A percentile compares a stretch with the other conserved stretches of the same genome.
phyloP scores from a whole-genome alignment of 352 stramenopile species.

The Globisporangium cederbergense region DNA sequence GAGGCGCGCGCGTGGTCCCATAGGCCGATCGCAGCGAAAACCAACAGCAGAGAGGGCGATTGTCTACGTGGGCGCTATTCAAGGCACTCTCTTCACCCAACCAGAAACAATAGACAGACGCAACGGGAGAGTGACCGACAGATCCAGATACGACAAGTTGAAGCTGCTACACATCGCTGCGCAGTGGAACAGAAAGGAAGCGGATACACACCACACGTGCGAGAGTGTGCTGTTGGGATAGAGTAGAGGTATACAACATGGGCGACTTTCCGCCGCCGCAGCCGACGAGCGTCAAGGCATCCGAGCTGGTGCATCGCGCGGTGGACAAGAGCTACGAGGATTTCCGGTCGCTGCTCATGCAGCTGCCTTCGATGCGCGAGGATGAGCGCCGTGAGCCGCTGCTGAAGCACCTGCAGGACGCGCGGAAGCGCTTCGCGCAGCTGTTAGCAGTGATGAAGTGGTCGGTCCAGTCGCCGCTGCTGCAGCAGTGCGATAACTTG shows the following conservation, averaged over 20 bases:
- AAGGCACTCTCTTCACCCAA: neutral
- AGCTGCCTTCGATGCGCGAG: slow-evolving; percentile 63
- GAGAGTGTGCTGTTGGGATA: neutral
- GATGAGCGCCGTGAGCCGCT: slow-evolving; percentile 73
- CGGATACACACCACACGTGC: neutral
- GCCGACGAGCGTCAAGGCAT: slow-evolving; percentile 62
- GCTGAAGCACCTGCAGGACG: slow-evolving; percentile 53
- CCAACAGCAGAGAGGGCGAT: neutral
- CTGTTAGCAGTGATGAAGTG: slow-evolving; percentile 78
- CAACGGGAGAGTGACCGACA: neutral
- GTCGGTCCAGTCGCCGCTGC: slow-evolving; percentile 79
- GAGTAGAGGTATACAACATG: slow-evolving; percentile 28
- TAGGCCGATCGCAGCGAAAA: neutral
- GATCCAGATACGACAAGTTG: neutral
- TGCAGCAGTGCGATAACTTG: slow-evolving; percentile 68
- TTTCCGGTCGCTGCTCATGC: slow-evolving; percentile 67
- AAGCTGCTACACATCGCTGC: neutral
- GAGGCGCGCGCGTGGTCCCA: neutral
- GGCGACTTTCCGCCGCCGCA: slow-evolving; percentile 65
- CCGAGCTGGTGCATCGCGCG: slow-evolving; percentile 71
- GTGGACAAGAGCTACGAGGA: slow-evolving; percentile 85
- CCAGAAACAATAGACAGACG: neutral
- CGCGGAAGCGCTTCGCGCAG: slow-evolving; percentile 72
- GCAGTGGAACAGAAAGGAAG: neutral
- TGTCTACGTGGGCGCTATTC: neutral